Conservation (phyloP, 2,329 filamentous ascomycete species). For the Rutstroemia sp. region DNA sequence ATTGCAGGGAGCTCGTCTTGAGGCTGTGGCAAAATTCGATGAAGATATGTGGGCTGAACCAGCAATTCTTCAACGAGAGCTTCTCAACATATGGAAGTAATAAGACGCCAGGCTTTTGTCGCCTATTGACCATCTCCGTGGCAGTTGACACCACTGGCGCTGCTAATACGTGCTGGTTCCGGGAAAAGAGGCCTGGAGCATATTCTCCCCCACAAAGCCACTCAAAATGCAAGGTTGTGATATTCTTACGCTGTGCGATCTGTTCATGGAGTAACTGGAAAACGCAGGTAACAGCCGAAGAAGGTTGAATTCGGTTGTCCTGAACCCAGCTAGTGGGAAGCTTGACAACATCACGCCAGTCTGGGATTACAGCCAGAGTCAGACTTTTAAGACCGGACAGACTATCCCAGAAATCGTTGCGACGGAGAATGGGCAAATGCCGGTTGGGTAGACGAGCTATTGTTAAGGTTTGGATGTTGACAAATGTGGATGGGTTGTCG, state of each 20-base stretch:
- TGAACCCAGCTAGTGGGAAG: conserved; percentile 43
- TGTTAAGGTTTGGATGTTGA: conserved; percentile 48
- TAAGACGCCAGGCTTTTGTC: conserved; percentile 31
- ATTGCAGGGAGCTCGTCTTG: conserved; percentile 39
- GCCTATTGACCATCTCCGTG: conserved; percentile 26
- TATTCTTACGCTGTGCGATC: conserved; percentile 40
- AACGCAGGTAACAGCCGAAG: conserved; percentile 43
- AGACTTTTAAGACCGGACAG: conserved; percentile 48
- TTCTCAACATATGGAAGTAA: conserved; percentile 48
- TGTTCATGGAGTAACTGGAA: conserved; percentile 44
- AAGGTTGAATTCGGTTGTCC: conserved; percentile 42
- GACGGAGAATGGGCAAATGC: conserved; percentile 48
- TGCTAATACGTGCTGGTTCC: conserved; percentile 55
- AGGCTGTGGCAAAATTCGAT: conserved; percentile 43
- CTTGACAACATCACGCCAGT: conserved; percentile 55
- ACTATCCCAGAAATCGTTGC: conserved; percentile 53
- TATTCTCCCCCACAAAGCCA: conserved; percentile 64
- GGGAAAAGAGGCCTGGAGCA: conserved; percentile 50
- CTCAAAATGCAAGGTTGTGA: conserved; percentile 55
- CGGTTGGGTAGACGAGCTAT: conserved; percentile 58
- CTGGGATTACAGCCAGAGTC: conserved; percentile 54
- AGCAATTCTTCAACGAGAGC: conserved; percentile 61
- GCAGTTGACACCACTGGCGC: conserved; percentile 42
- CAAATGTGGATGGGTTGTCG: conserved; percentile 49
- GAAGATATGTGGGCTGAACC: conserved; percentile 53